Conservation (phyloP, 345 rosid genomes). For the Toxicodendron radicans region DNA sequence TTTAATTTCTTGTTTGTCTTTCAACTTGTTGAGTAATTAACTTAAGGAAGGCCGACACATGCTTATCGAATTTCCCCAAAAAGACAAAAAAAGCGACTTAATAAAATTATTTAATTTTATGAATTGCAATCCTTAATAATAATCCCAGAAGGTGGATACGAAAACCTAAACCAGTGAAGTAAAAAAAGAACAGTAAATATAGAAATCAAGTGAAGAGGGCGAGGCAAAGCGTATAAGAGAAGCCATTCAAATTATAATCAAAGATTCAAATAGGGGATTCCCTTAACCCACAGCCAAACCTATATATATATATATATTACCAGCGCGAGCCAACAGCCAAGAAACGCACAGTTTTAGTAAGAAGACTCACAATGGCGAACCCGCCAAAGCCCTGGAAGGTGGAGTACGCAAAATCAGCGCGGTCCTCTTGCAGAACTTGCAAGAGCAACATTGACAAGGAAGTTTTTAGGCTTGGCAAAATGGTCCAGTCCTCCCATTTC, state of each 20-base stretch:
- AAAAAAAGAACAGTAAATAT: neutral
- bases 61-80: too few relatives aligned
- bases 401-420: constrained; percentile 90
- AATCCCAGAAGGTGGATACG: neutral
- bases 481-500: constrained; percentile 82
- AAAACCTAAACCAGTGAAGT: neutral
- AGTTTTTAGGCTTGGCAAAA: constrained; percentile 74
- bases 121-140: too few relatives aligned
- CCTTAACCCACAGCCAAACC: neutral
- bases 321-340: neutral
- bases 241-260: neutral
- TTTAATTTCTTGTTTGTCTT: too few relatives aligned
- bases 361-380: constrained; percentile 41
- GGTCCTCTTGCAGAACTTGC: constrained; percentile 91
- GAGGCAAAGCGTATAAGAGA: neutral
- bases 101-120: too few relatives aligned
- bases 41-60: too few relatives aligned
- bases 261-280: constrained; percentile 8
- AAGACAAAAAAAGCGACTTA: too few relatives aligned
- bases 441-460: constrained; percentile 65
- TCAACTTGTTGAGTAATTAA: too few relatives aligned
- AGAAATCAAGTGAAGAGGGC: neutral
- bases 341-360: neutral
- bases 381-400: constrained; percentile 86
- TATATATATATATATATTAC: neutral